Base-by-base conservation (phyloP, 2,329 filamentous ascomycete species). In the Aureobasidium sp. region DNA sequence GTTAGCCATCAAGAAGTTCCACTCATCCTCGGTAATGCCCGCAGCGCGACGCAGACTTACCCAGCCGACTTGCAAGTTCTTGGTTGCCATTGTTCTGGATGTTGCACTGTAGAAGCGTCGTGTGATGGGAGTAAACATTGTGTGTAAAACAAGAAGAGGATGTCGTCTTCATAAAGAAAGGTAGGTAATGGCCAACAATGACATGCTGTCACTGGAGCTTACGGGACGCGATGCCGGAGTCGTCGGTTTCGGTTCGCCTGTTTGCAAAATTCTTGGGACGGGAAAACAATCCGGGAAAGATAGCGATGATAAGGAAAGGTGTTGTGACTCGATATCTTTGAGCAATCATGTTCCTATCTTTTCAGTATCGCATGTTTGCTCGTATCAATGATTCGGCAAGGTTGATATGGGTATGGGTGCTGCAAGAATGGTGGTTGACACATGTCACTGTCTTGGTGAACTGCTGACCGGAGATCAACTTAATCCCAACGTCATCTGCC, bases 51-150 rank as follows among this genome's bases (percentile, higher is more conserved):
- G 43, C 23, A 18, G 16, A n/a, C 63, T 65, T 23, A 65, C 63
- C 63, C 63, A 65, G 63, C 63, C 63, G 25, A 65, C 50, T 59
- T 65, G 63, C 42, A 59, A 51, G n/a, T 50, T 51, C 42, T 58
- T 65, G 3, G 60, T 20, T 29, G 50, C 31, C 60, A 64, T 64
- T 31, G 40, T 62, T 53, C 23, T 43, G 20, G 59, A 36, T 3
- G 47, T n/a, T 18, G 59, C 59, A 53, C 29, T 42, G 59, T 62
- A 62, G 18, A 62, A 62, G 2, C 47, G 59, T 33, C 48, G 47
- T 20, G 59, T 38, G 25, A 53, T 53, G 38, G 31, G 51, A 31
- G 23, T 10, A 31, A 62, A 27, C 45, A 50, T 48, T 50, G 58
- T 50, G 9, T 10, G 2, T 9, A 31, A 29, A 11, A 11, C 4